Conservation (phyloP, 164 flowering plant genomes). For the Chimonanthus salicifolius region DNA sequence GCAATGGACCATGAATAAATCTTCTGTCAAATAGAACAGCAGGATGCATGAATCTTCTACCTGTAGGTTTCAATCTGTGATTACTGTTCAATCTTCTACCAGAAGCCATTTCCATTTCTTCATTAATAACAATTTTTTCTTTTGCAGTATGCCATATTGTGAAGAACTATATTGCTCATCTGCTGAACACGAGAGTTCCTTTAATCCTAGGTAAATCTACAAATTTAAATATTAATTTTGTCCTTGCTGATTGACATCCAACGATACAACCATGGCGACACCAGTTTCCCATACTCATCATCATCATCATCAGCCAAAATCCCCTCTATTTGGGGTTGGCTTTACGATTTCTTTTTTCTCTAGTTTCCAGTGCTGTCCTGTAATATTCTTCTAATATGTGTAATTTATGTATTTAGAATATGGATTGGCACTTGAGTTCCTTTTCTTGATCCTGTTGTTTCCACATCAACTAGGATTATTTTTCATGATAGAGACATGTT, state of each 20-base stretch:
- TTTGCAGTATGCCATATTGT: constrained; percentile 77
- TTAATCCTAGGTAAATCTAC: constrained; percentile 61
- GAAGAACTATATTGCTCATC: constrained; percentile 83
- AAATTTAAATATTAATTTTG: background rate
- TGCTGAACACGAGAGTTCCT: constrained; percentile 72
- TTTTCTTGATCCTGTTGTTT: background rate
- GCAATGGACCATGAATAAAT: background rate
- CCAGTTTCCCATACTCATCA: background rate
- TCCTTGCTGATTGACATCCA: background rate
- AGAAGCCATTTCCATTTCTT: background rate
- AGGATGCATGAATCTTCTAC: background rate
- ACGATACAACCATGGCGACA: background rate
- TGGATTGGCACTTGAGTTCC: background rate
- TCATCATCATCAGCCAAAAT: too few species aligned
- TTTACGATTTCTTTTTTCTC: background rate
- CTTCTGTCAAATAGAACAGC: background rate
- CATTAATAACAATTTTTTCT: constrained; percentile 8
- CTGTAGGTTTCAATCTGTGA: constrained; percentile 2
- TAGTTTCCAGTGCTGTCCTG: too few species aligned
- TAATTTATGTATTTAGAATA: too few species aligned
- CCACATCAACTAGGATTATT: background rate
- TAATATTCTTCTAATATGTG: too few species aligned
- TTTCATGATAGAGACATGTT: background rate
- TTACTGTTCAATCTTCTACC: background rate
- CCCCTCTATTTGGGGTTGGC: too few species aligned